Conservation (phyloP, 140 eudicot species). For the Artemisia princeps region DNA sequence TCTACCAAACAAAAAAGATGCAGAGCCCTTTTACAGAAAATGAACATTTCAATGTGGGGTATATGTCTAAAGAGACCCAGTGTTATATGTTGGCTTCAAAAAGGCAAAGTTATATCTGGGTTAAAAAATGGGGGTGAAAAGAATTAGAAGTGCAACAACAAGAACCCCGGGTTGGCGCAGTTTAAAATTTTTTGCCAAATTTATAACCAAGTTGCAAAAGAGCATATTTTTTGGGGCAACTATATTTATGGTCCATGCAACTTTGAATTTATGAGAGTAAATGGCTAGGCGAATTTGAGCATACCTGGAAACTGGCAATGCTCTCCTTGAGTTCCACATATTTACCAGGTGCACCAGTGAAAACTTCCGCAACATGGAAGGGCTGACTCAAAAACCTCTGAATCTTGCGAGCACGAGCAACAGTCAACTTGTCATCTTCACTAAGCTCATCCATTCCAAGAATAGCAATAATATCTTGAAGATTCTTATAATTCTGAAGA, state of each 20-base stretch:
- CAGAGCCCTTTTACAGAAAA: too few species aligned
- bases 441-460: constrained; percentile 76
- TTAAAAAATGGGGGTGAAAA: too few species aligned
- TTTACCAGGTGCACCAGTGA: constrained; percentile 84
- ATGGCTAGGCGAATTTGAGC: background rate
- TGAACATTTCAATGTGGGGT: too few species aligned
- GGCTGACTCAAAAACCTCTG: constrained; percentile 79
- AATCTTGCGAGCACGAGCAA: constrained; percentile 72
- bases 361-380: constrained; percentile 77
- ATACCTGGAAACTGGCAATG: constrained; percentile 69
- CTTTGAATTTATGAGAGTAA: background rate
- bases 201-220: background rate
- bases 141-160: too few species aligned
- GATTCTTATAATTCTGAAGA: constrained; percentile 71
- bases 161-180: too few species aligned
- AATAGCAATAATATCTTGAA: constrained; percentile 71
- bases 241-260: background rate
- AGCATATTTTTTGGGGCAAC: background rate
- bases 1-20: too few species aligned
- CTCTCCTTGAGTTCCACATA: constrained; percentile 70
- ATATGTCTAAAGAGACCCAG: too few species aligned
- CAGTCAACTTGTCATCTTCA: constrained; percentile 78
- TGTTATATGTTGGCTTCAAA: too few species aligned
- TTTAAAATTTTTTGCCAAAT: background rate
- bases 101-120: too few species aligned